These are phyloP conservation scores for Macrophomina pseudophaseolina DNA, from an alignment of 2,329 filamentous ascomycete genomes.

Conservation along the genomic window DNA sequence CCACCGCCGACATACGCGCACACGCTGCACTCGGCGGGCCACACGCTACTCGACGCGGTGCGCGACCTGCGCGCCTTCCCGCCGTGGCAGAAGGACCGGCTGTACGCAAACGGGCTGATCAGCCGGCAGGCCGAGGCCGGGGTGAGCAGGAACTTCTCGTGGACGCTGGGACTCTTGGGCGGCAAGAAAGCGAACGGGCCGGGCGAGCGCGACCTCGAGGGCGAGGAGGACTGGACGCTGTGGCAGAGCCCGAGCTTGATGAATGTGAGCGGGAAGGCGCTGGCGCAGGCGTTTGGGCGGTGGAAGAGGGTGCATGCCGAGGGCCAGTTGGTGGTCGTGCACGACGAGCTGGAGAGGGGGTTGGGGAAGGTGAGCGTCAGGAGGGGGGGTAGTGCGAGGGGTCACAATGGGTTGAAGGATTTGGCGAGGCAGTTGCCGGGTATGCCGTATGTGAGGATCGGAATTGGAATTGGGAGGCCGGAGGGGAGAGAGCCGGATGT, in stretches of 20 bases:
- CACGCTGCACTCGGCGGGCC: constrained; percentile 87
- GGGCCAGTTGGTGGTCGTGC: constrained; percentile 73
- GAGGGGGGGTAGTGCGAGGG: constrained; percentile 59
- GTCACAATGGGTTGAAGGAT: constrained; percentile 55
- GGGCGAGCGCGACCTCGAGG: background rate
- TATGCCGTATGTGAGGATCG: constrained; percentile 64
- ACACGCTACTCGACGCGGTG: constrained; percentile 69
- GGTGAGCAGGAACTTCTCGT: constrained; percentile 1
- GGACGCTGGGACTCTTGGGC: background rate
- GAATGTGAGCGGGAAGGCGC: constrained; percentile 78
- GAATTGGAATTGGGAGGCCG: constrained; percentile 87
- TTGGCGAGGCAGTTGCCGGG: constrained; percentile 37
- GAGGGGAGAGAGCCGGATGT: constrained; percentile 66
- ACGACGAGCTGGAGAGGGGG: constrained; percentile 83
- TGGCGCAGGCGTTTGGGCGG: constrained; percentile 26
- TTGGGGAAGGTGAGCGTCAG: constrained; percentile 71
- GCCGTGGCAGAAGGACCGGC: constrained; percentile 28
- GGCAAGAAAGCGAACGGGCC: background rate
- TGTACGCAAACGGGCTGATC: constrained; percentile 37
- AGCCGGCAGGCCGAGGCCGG: constrained; percentile 28
- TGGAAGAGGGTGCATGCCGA: constrained; percentile 27
- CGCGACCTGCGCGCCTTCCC: constrained; percentile 50
- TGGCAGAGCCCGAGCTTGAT: constrained; percentile 79
- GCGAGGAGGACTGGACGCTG: constrained; percentile 60
- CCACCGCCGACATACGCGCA: constrained; percentile 69